These are phyloP conservation scores for Ustilago tritici DNA, from an alignment of 1,284 basidiomycete species.

Conservation along the genomic window DNA sequence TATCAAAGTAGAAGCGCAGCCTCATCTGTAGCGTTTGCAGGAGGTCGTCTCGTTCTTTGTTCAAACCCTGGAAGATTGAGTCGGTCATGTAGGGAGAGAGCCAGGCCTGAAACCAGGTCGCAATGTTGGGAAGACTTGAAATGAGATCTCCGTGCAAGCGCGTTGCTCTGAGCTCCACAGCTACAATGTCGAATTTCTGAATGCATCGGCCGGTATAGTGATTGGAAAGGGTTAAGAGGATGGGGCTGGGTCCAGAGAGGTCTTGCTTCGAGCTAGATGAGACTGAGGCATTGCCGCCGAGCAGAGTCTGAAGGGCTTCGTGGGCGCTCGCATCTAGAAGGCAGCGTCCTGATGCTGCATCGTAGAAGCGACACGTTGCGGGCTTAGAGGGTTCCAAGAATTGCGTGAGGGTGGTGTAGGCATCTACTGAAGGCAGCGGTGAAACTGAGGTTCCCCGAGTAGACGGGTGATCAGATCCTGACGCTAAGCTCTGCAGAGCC, in stretches of 20 bases:
- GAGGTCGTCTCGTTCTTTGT: slow-evolving; percentile 8
- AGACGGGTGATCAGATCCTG: neutral
- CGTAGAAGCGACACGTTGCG: slow-evolving; percentile 18
- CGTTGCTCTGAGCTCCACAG: slow-evolving; percentile 9
- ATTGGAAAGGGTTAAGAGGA: slow-evolving; percentile 30
- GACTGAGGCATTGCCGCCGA: slow-evolving; percentile 7
- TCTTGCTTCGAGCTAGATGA: slow-evolving; percentile 30
- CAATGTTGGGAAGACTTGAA: slow-evolving; percentile 11
- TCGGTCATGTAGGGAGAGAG: slow-evolving; percentile 24
- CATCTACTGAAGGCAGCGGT: slow-evolving; percentile 15
- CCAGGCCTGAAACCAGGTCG: slow-evolving; percentile 33
- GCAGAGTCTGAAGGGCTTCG: slow-evolving; percentile 7
- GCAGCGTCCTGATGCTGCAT: neutral
- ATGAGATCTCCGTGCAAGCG: slow-evolving; percentile 11
- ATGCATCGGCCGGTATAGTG: slow-evolving; percentile 29
- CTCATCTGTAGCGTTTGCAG: slow-evolving; percentile 22
- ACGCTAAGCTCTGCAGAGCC: slow-evolving; percentile 20
- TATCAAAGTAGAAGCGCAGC: slow-evolving; percentile 23
- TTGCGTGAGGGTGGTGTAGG: slow-evolving; percentile 18
- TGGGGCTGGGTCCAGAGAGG: slow-evolving; percentile 21
- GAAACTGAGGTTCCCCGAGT: neutral
- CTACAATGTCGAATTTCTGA: neutral
- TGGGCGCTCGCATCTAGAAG: slow-evolving; percentile 1
- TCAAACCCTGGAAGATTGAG: slow-evolving; percentile 23
- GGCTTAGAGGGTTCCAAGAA: slow-evolving; percentile 28